phyloP scores from a whole-genome alignment of 2,329 filamentous ascomycete species.

The Penicillium olsonii region DNA sequence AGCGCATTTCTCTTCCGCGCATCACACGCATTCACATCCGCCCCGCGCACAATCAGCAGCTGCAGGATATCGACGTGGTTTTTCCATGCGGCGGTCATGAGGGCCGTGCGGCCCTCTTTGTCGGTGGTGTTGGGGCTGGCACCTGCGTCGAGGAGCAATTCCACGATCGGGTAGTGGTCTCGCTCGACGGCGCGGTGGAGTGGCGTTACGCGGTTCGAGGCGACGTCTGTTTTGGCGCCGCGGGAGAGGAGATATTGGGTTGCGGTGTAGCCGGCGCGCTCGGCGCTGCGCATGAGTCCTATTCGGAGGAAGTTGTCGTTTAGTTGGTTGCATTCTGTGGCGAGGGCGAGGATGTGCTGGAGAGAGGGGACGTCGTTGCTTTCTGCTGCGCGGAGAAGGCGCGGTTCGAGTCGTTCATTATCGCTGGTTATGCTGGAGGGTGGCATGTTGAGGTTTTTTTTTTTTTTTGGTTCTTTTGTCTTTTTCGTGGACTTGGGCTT shows the following conservation, averaged over 20 bases:
- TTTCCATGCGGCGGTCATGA: slow-evolving; percentile 49
- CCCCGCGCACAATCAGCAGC: slow-evolving; percentile 38
- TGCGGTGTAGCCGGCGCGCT: slow-evolving; percentile 36
- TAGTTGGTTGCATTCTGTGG: slow-evolving; percentile 38
- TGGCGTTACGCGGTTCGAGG: slow-evolving; percentile 33
- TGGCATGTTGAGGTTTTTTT: background rate
- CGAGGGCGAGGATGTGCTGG: slow-evolving; percentile 32
- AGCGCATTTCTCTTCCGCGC: slow-evolving; percentile 34
- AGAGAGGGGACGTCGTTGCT: slow-evolving; percentile 38
- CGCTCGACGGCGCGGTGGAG: slow-evolving; percentile 42
- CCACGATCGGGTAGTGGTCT: slow-evolving; percentile 46
- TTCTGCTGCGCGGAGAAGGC: slow-evolving; percentile 43
- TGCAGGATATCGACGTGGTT: slow-evolving; percentile 44
- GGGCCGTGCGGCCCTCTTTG: slow-evolving; percentile 46
- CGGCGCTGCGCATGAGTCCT: slow-evolving; percentile 43
- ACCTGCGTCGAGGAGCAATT: slow-evolving; percentile 43
- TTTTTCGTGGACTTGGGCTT: no score
- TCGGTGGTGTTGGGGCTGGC: slow-evolving; percentile 41
- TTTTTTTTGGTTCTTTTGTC: no score
- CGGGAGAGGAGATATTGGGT: slow-evolving; percentile 39
- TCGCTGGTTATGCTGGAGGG: slow-evolving; percentile 39
- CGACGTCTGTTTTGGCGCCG: slow-evolving; percentile 41
- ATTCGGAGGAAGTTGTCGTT: slow-evolving; percentile 42
- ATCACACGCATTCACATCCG: slow-evolving; percentile 39
- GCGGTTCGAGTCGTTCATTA: slow-evolving; percentile 44